Evolutionary conservation across 129 eudicot genomes (phyloP), one percentile per base, ranked within the genome.

Genomic region (Heracleum sosnowskyi): DNA sequence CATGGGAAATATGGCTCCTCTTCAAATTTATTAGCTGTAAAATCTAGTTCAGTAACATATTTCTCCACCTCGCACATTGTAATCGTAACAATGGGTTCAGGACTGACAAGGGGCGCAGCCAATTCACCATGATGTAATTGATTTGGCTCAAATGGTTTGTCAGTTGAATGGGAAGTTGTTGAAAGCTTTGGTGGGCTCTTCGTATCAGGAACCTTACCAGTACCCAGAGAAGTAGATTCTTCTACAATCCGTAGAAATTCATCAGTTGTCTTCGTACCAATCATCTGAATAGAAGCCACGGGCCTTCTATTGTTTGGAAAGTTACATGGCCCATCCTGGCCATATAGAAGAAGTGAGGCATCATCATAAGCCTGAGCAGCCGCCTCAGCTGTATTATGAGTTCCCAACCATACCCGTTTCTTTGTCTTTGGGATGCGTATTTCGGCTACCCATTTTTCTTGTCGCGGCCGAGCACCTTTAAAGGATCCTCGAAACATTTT

Each of bases 401-500:
- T 88, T 20, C 97, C 97, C 55, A 94, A 86, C 98, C 98, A 91
- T 7, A 94, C 89, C 75, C 98, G 82, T 87, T 91, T 86, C 77
- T 96, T 78, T 46, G 88, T 91, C 57, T 91, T 97, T 15, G 97
- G 97, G 44, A 91, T 83, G 76, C 97, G 84, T 49, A 94, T 94
- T 77, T 94, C 97, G 3, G 98, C 96, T 34, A 91, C 98, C 97
- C 98, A 94, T 78, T 94, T 94, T 0, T 96, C 98, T 90, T 96
- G 85, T 46, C 91, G 92, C 81, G 96, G 85, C 83, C 91, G 93
- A 60, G 68, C 68, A 60, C 68, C 68, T 26, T 5, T 62, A 28
- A 26, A 62, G 33, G 69, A 18, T 3, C 35, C 35, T 26, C 7
- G 35, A 62, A 15, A 10, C 11, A 0, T 28, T 62, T 26, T 26